Evolutionary conservation across 257 asterid genomes (phyloP), one percentile per base, ranked within the genome.

Genomic region (Verbena officinalis): DNA sequence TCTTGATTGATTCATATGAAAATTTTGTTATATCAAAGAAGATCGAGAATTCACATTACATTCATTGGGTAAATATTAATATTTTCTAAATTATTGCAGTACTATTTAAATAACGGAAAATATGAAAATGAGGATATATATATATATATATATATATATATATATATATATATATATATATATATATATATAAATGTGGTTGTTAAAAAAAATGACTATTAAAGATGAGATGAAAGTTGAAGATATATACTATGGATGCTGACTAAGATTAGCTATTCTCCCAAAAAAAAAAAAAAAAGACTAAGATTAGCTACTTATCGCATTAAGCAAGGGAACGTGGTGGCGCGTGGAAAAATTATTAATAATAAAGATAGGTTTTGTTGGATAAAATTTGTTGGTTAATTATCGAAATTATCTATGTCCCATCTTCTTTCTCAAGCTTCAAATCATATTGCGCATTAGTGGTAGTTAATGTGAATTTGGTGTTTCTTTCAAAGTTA

Each of bases 191-290:
- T n/a, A n/a, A n/a, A n/a, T n/a, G n/a, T n/a, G 23, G 57, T 21
- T 51, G 30, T 21, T 21, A 15, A 23, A 2, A 15, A 22, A 7
- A 31, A 50, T 21, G 27, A 50, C n/a, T n/a, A n/a, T 10, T 14
- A 10, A 11, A 7, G 11, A 3, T 1, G 57, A 22, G 31, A 33
- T 3, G 12, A 51, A 51, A n/a, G n/a, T n/a, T n/a, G n/a, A n/a
- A n/a, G n/a, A n/a, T n/a, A n/a, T n/a, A n/a, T n/a, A n/a, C n/a
- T 17, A 53, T 53, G 38, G 39, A 53, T 53, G 59, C 4, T 13
- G 36, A 21, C 57, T 21, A 13, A 51, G 33, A 10, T 44, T 0
- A 5, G 6, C 14, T 38, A 42, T n/a, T n/a, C n/a, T n/a, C n/a
- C n/a, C n/a, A n/a, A n/a, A n/a, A n/a, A n/a, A n/a, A n/a, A n/a